A percentile compares a stretch with the other conserved stretches of the same genome.
phyloP scores from a whole-genome alignment of 805 yeast species.

The Schwanniomyces pseudopolymorphus region DNA sequence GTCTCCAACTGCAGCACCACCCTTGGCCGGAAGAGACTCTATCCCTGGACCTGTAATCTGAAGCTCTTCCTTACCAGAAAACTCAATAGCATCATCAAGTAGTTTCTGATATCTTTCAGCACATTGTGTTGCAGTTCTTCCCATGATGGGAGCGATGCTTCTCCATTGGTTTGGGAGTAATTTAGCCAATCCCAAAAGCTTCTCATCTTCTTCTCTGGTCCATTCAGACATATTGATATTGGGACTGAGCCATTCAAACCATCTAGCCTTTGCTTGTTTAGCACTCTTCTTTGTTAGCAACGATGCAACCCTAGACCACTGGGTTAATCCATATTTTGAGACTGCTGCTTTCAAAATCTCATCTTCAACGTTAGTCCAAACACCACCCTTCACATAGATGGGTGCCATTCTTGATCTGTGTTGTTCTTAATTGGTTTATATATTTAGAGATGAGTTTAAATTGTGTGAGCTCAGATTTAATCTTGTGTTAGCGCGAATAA shows the following conservation, averaged over 20 bases:
- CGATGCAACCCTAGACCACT: slow-evolving; percentile 93
- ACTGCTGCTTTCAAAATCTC: slow-evolving; percentile 89
- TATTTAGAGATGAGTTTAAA: neutral
- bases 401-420: slow-evolving; percentile 39
- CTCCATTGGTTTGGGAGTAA: slow-evolving; percentile 93
- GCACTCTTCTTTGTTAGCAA: slow-evolving; percentile 83
- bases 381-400: slow-evolving; percentile 80
- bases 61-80: slow-evolving; percentile 30
- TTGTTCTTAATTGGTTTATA: neutral
- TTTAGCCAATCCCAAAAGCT: slow-evolving; percentile 62
- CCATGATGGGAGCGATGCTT: slow-evolving; percentile 76
- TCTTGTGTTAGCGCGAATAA: neutral
- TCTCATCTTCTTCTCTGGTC: slow-evolving; percentile 75
- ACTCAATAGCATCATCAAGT: slow-evolving; percentile 47
- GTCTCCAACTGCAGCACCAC: slow-evolving; percentile 47
- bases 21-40: slow-evolving; percentile 47
- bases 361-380: slow-evolving; percentile 85
- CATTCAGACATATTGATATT: slow-evolving; percentile 62
- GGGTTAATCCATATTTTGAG: slow-evolving; percentile 88
- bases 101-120: slow-evolving; percentile 79
- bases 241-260: slow-evolving; percentile 89
- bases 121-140: slow-evolving; percentile 84
- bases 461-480: neutral
- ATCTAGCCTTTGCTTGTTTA: slow-evolving; percentile 86
- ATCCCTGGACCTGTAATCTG: slow-evolving; percentile 53